Percentiles rank a stretch among this genome's conserved stretches.
Evolutionary conservation across 2,329 filamentous ascomycete genomes (phyloP).

Genomic region (Cryphonectria japonica): DNA sequence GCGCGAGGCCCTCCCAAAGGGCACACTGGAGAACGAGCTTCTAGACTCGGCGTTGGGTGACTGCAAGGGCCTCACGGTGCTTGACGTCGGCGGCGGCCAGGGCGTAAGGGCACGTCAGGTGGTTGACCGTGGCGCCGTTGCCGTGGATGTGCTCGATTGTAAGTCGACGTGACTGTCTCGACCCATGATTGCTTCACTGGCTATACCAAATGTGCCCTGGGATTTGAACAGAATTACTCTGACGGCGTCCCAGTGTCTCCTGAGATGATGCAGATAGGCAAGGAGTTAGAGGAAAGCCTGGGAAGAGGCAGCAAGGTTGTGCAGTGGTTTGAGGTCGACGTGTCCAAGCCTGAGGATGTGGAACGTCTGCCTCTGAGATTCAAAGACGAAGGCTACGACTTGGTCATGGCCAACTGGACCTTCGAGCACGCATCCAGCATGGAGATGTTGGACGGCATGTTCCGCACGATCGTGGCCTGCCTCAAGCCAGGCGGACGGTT

Average conservation of each 20-base stretch:
- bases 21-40: slow-evolving; percentile 19
- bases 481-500: slow-evolving; percentile 33
- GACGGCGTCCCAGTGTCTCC: slow-evolving; percentile 30
- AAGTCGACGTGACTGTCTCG: not conserved
- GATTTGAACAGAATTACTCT: not conserved
- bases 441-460: slow-evolving; percentile 31
- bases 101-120: slow-evolving; percentile 36
- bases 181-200: not conserved
- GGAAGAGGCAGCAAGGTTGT: slow-evolving; percentile 23
- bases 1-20: slow-evolving; percentile 3
- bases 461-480: slow-evolving; percentile 27
- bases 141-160: slow-evolving; percentile 38
- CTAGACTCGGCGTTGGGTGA: slow-evolving; percentile 33
- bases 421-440: slow-evolving; percentile 30
- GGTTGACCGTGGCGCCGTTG: slow-evolving; percentile 34
- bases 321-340: slow-evolving; percentile 30
- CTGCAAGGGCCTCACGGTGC: slow-evolving; percentile 34
- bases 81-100: slow-evolving; percentile 40
- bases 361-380: slow-evolving; percentile 25
- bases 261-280: slow-evolving; percentile 35
- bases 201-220: not conserved
- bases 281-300: slow-evolving; percentile 23
- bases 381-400: slow-evolving; percentile 30
- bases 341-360: slow-evolving; percentile 27
- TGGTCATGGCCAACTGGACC: slow-evolving; percentile 33